Conservation (phyloP, 2,329 filamentous ascomycete genomes). For the Paecilomyces sp. region DNA sequence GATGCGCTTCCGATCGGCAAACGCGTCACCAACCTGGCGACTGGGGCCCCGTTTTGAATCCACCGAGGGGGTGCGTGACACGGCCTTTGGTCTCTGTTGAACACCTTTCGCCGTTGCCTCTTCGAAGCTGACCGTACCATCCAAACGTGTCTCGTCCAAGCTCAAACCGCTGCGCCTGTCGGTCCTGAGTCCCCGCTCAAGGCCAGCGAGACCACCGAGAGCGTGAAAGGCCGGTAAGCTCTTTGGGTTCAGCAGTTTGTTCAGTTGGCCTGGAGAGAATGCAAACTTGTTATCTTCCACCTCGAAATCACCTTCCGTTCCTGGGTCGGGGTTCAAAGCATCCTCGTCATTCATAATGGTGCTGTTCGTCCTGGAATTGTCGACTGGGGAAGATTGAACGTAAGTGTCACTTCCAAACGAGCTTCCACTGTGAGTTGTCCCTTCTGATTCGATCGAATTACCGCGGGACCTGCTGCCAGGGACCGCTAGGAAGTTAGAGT, state of each 20-base stretch:
- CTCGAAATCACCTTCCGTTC: slow-evolving; percentile 62
- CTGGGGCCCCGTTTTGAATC: slow-evolving; percentile 8
- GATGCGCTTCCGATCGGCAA: slow-evolving; percentile 59
- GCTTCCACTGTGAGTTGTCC: slow-evolving; percentile 45
- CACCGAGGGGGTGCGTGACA: slow-evolving; percentile 9
- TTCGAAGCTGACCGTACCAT: slow-evolving; percentile 62
- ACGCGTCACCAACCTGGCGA: slow-evolving; percentile 33
- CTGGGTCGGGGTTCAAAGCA: slow-evolving; percentile 61
- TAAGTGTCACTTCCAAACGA: slow-evolving; percentile 50
- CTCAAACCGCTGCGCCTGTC: slow-evolving; percentile 60
- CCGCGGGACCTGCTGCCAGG: slow-evolving; percentile 57
- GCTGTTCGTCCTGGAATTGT: slow-evolving; percentile 36
- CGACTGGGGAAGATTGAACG: slow-evolving; percentile 35
- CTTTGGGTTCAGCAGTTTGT: slow-evolving; percentile 75
- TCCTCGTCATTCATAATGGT: slow-evolving; percentile 54
- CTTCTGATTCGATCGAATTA: slow-evolving; percentile 58
- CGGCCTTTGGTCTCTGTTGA: slow-evolving; percentile 19
- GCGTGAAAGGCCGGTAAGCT: slow-evolving; percentile 67
- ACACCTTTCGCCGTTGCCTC: slow-evolving; percentile 41
- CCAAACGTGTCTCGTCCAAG: slow-evolving; percentile 58
- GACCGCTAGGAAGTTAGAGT: slow-evolving; percentile 54
- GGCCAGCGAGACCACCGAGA: slow-evolving; percentile 62
- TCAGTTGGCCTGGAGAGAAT: slow-evolving; percentile 64
- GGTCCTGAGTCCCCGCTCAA: slow-evolving; percentile 67
- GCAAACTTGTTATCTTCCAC: slow-evolving; percentile 64